Evolutionary conservation across 768 basidiomycete genomes (phyloP).

Genomic region (Podaxis sp.): DNA sequence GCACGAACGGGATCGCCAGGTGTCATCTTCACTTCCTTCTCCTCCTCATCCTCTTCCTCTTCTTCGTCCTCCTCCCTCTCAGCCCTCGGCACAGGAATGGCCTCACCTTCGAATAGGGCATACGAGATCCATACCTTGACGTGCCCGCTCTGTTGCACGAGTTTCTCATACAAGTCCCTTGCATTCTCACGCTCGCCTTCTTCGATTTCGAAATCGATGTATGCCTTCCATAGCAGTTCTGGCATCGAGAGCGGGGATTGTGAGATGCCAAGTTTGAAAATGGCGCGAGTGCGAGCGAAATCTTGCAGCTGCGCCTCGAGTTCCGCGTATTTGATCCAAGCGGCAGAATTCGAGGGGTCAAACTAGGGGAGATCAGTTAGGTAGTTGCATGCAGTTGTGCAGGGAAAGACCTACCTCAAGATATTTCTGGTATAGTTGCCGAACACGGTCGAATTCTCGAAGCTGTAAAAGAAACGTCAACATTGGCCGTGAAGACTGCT

Average conservation of each 20-base stretch:
- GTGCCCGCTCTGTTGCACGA: slow-evolving; percentile 82
- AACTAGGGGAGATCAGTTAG: slow-evolving; percentile 37
- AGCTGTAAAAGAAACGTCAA: slow-evolving; percentile 40
- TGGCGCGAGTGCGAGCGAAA: slow-evolving; percentile 82
- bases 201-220: slow-evolving; percentile 94
- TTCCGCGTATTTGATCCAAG: slow-evolving; percentile 96
- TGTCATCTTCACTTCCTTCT: slow-evolving; percentile 57
- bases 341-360: slow-evolving; percentile 85
- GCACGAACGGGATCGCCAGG: slow-evolving; percentile 71
- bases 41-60: slow-evolving; percentile 64
- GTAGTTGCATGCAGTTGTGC: neutral
- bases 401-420: slow-evolving; percentile 57
- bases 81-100: slow-evolving; percentile 60
- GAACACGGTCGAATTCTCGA: slow-evolving; percentile 92
- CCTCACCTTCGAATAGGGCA: slow-evolving; percentile 85
- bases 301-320: slow-evolving; percentile 87
- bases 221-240: slow-evolving; percentile 90
- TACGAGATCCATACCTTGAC: slow-evolving; percentile 98
- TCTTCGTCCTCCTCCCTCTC: slow-evolving; percentile 72
- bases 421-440: slow-evolving; percentile 90
- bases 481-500: neutral
- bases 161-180: slow-evolving; percentile 83
- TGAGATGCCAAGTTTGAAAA: slow-evolving; percentile 87
- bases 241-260: slow-evolving; percentile 91
- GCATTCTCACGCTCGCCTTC: slow-evolving; percentile 88